Evolutionary conservation across 768 basidiomycete genomes (phyloP), one percentile per base, ranked within the genome.

Genomic region (Trametes villosa): DNA sequence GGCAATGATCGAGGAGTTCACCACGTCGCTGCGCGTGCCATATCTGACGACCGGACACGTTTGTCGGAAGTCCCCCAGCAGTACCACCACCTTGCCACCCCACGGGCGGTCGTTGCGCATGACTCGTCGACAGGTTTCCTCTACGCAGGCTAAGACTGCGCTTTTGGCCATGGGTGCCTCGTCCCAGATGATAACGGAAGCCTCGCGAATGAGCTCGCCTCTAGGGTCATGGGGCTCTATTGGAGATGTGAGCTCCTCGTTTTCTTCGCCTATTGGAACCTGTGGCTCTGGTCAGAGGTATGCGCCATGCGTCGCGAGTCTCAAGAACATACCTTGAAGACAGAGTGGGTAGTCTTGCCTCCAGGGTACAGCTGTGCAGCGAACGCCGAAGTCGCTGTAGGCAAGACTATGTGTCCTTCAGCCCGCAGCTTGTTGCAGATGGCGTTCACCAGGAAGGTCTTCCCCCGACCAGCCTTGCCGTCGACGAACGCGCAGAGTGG

Each of bases 121-220:
- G 27, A 75, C 63, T 8, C 62, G 62, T 5, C 70, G 69, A 29
- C 70, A 73, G 0, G 71, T 65, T 17, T 75, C 73, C 41, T 79
- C 74, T 11, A 79, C 71, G 54, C 76, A 77, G 11, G 60, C 50
- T 0, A 77, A 52, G 0, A 73, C 75, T 0, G 76, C 71, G 26
- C 59, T 65, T 49, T 79, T 76, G 17, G 73, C 75, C 75, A 78
- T 78, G 1, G 79, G 78, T 4, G 75, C 72, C 65, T 81, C 78
- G 65, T 81, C 79, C 76, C 78, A 79, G 3, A 76, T 70, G 22
- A 79, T 70, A 0, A 74, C 53, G 1, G 66, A 40, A 0, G 76
- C 68, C 22, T 72, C 58, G 0, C 53, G 59, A 9, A 80, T 71
- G 20, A 80, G 70, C 30, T 78, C 74, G 0, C 70, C 76, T 0